These are phyloP conservation scores for Eutrema japonicum DNA, from an alignment of 345 rosid genomes.

Conservation along the genomic window DNA sequence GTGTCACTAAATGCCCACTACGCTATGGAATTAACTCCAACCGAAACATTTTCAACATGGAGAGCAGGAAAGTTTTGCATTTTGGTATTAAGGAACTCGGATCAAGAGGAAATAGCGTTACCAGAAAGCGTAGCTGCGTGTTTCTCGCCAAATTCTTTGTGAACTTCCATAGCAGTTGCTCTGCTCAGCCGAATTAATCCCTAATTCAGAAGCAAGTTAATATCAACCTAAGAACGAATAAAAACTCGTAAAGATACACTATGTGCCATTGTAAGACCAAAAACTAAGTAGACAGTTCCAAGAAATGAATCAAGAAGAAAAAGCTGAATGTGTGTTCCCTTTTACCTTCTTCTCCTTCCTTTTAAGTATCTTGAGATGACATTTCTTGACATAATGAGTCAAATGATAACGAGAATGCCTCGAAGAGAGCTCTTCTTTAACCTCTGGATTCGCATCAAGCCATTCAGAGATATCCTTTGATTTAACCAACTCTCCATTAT, in stretches of 20 bases:
- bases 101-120: conserved; percentile 41
- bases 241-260: not conserved
- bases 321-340: not conserved
- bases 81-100: not conserved
- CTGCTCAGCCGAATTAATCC: conserved; percentile 52
- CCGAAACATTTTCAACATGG: not conserved
- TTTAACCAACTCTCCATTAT: conserved; percentile 74
- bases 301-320: not conserved
- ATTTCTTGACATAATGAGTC: conserved; percentile 93
- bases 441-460: conserved; percentile 69
- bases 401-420: conserved; percentile 90
- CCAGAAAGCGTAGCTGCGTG: conserved; percentile 49
- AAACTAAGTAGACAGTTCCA: not conserved
- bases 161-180: conserved; percentile 55
- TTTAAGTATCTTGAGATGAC: conserved; percentile 91
- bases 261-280: not conserved
- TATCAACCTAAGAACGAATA: not conserved
- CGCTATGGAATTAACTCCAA: not conserved
- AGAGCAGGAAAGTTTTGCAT: not conserved
- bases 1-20: not conserved
- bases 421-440: conserved; percentile 68
- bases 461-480: conserved; percentile 87
- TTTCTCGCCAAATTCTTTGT: conserved; percentile 51
- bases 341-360: conserved; percentile 77
- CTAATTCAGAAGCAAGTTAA: conserved; percentile 43